Evolutionary conservation across 257 asterid genomes (phyloP).

Genomic region (Nicotiana obtusifolia): DNA sequence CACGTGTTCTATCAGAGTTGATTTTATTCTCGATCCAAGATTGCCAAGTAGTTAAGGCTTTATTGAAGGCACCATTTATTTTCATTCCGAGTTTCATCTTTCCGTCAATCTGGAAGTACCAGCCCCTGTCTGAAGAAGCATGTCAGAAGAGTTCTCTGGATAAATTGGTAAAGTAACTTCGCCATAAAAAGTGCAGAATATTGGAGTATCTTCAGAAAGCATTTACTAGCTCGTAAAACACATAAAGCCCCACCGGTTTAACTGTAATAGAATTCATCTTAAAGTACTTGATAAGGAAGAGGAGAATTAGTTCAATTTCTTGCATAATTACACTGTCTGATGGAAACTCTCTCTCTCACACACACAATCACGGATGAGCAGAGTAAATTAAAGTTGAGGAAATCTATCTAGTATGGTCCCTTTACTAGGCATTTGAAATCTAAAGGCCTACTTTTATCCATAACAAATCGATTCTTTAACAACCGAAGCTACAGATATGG

Average conservation of each 20-base stretch:
- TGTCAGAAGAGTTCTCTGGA: constrained; percentile 32
- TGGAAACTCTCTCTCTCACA: not conserved
- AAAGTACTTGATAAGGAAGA: not conserved
- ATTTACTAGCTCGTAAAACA: not conserved
- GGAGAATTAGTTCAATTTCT: not conserved
- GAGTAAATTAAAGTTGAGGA: not conserved
- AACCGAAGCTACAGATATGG: not conserved
- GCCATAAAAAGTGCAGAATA: not conserved
- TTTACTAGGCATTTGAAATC: not conserved
- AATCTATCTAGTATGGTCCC: not conserved
- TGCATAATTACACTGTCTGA: not conserved
- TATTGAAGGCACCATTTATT: constrained; percentile 51
- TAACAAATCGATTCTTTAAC: not conserved
- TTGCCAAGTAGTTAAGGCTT: constrained; percentile 70
- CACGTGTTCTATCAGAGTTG: constrained; percentile 54
- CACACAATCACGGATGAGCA: not conserved
- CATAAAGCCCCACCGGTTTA: not conserved
- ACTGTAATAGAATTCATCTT: not conserved
- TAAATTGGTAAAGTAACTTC: not conserved
- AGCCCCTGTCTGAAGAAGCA: constrained; percentile 82
- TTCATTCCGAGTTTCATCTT: constrained; percentile 83
- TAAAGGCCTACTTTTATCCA: not conserved
- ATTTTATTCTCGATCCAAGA: constrained; percentile 67
- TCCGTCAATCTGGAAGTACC: constrained; percentile 86
- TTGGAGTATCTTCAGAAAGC: not conserved